phyloP scores from a whole-genome alignment of 2,329 filamentous ascomycete genomes.

The Colletotrichum sp. region DNA sequence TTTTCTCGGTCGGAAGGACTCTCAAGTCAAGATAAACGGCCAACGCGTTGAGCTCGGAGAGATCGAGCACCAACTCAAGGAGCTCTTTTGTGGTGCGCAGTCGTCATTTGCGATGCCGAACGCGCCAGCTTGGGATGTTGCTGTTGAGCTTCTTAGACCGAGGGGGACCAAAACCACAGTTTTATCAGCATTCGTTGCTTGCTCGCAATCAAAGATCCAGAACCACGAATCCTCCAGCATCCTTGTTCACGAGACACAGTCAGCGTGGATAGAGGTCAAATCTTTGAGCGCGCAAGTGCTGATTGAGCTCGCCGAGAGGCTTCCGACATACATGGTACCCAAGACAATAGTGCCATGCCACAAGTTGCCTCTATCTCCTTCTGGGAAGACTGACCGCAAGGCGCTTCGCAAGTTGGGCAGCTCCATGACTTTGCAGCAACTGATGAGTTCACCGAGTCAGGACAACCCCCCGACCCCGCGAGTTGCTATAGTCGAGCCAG shows the following conservation, averaged over 20 bases:
- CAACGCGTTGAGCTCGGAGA: conserved; percentile 24
- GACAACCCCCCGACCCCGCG: neutral
- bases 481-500: neutral
- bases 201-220: neutral
- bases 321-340: conserved; percentile 19
- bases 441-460: neutral
- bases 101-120: neutral
- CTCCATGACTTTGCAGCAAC: neutral
- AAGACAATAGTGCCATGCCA: neutral
- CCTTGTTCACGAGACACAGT: neutral
- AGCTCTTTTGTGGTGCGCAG: neutral
- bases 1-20: conserved; percentile 21
- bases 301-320: neutral
- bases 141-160: neutral
- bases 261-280: neutral
- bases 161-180: neutral
- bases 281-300: neutral
- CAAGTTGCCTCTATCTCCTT: neutral
- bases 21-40: conserved; percentile 23
- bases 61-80: conserved; percentile 23
- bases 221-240: fast-evolving
- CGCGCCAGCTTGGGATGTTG: neutral
- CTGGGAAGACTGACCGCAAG: conserved; percentile 12
- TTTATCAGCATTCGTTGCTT: neutral
- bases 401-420: neutral